Base-by-base conservation (phyloP, 2,329 filamentous ascomycete species). In the Cyphellophora attinorum region DNA sequence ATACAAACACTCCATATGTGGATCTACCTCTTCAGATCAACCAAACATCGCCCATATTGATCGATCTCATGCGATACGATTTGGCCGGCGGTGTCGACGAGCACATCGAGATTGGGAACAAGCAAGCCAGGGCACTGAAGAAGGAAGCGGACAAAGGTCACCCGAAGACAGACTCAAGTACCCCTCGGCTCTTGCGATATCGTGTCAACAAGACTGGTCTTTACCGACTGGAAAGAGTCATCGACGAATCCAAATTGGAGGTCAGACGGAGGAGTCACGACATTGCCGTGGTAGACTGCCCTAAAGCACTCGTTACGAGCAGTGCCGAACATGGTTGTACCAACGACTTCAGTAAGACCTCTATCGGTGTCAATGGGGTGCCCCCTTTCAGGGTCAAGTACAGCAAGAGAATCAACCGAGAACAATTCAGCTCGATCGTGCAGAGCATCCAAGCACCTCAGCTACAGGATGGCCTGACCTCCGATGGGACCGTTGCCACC, bases 231-330 rank as follows among this genome's bases (percentile, higher is more conserved):
- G 74, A 79, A 38, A 85, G 79, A 54, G 86, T 98, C 6, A 64
- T 94, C 44, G 91, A 98, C 55, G 81, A 93, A 55, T 91, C 93
- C 40, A 93, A 94, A 57, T 73, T 98, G 19, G 86, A 96, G 55
- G 85, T 95, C 8, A 85, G 88, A 50, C 76, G 82, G 27, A 70
- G 74, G 27, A 72, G 70, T 34, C 79, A 79, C 31, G 84, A 91
- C 49, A 82, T 86, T 0, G 79, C 93, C 35, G 80, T 98, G 31
- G 85, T 93, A 10, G 68, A 75, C 17, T 98, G 91, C 54, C 91
- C 91, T 2, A 79, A 76, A 46, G 91, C 85, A 13, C 19, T 19
- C 12, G 29, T 31, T 12, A 68, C 69, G 33, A 77, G 96, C 17
- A 76, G 76, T 42, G 68, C 76, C 5, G 70, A 73, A 14, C 71